Conservation (phyloP, 129 eudicot genomes). For the Smallanthus sonchifolius region DNA sequence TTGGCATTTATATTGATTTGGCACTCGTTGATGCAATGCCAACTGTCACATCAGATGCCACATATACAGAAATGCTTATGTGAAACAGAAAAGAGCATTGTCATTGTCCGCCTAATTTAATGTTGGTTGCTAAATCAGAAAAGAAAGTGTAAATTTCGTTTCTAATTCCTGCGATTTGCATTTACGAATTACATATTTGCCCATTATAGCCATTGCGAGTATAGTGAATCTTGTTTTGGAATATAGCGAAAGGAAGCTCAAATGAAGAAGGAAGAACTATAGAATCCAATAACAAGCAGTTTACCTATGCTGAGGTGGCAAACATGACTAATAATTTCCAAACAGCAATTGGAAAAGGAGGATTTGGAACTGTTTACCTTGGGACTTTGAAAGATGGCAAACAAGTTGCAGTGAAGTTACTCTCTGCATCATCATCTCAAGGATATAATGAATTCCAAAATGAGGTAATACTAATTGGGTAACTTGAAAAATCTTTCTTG, state of each 20-base stretch:
- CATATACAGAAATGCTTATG: too few relatives aligned
- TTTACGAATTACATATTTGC: background rate
- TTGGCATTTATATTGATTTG: too few relatives aligned
- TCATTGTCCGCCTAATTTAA: too few relatives aligned
- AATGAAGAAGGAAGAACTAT: slow-evolving; percentile 30
- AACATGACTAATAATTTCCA: slow-evolving; percentile 38
- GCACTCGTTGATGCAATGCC: too few relatives aligned
- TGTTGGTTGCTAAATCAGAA: too few relatives aligned
- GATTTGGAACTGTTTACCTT: slow-evolving; percentile 42
- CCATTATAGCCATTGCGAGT: background rate
- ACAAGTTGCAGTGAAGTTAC: slow-evolving; percentile 42
- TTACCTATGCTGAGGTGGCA: slow-evolving; percentile 34
- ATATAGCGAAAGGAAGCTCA: slow-evolving; percentile 13
- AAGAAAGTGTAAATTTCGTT: too few relatives aligned
- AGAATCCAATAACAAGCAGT: slow-evolving; percentile 30
- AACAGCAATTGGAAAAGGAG: slow-evolving; percentile 39
- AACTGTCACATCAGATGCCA: too few relatives aligned
- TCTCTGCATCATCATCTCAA: slow-evolving; percentile 33
- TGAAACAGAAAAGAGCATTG: too few relatives aligned
- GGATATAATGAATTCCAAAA: slow-evolving; percentile 33
- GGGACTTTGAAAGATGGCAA: slow-evolving; percentile 31
- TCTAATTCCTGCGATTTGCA: too few relatives aligned
- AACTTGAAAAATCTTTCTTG: background rate
- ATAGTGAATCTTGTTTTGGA: background rate
- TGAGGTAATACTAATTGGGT: slow-evolving; percentile 19